phyloP scores from a whole-genome alignment of 2,329 filamentous ascomycete genomes.

The Botryosphaeria dothidea region DNA sequence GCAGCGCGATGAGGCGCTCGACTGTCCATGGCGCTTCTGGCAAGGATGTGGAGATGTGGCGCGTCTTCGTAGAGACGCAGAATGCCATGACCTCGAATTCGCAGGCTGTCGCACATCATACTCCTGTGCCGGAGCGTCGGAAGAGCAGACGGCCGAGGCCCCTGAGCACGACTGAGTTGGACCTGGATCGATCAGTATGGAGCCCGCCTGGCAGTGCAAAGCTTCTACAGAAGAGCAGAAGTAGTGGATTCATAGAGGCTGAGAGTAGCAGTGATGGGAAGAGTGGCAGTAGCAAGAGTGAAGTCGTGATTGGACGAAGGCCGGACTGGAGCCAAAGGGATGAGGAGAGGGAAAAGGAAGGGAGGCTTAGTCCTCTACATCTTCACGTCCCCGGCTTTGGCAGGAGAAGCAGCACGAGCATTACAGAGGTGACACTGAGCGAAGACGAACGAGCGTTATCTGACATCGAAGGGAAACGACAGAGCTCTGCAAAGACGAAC shows the following conservation, averaged over 20 bases:
- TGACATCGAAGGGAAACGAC: background rate
- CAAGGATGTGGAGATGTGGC: background rate
- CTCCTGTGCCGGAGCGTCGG: background rate
- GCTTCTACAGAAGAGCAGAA: background rate
- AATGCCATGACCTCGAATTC: background rate
- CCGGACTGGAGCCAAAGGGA: slow-evolving; percentile 12
- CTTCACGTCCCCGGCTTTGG: background rate
- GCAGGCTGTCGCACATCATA: background rate
- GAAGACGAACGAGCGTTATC: background rate
- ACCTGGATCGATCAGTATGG: background rate
- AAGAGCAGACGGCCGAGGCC: background rate
- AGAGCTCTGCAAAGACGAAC: background rate
- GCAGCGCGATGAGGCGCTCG: background rate
- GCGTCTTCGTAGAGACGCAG: background rate
- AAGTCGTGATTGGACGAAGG: background rate
- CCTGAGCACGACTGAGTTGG: background rate
- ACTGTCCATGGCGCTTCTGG: background rate
- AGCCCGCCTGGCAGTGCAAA: background rate
- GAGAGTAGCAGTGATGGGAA: background rate
- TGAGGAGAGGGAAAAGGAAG: background rate
- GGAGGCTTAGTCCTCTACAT: background rate
- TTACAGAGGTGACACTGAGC: background rate
- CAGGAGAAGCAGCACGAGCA: background rate
- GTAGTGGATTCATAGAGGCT: background rate
- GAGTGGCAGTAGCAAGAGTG: background rate